These are phyloP conservation scores for Hygrocybe punicea DNA, from an alignment of 768 basidiomycete species.

Conservation along the genomic window DNA sequence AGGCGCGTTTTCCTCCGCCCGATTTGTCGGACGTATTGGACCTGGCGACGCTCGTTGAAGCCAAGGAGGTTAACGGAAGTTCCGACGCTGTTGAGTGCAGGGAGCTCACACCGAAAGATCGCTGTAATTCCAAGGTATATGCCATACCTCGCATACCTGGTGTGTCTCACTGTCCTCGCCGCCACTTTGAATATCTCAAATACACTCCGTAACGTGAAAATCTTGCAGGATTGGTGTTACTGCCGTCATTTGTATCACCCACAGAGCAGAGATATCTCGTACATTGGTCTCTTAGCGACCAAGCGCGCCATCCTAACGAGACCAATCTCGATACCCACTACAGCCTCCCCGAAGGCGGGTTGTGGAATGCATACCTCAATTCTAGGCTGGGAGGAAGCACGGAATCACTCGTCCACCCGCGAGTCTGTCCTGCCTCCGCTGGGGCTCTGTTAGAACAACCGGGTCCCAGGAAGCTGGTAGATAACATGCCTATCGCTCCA, in stretches of 20 bases:
- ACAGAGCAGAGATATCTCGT: slow-evolving; percentile 66
- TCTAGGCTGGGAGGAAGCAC: slow-evolving; percentile 30
- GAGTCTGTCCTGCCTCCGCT: slow-evolving; percentile 6
- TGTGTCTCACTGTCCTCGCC: slow-evolving; percentile 28
- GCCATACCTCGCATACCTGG: slow-evolving; percentile 56
- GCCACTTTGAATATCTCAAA: no score
- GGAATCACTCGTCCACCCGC: slow-evolving; percentile 42
- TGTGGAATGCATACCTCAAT: slow-evolving; percentile 66
- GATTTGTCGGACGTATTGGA: slow-evolving; percentile 70
- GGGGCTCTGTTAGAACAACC: slow-evolving; percentile 22
- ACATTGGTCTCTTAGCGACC: slow-evolving; percentile 67
- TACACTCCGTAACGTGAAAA: slow-evolving; percentile 13
- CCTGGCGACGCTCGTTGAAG: slow-evolving; percentile 47
- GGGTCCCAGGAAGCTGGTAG: slow-evolving; percentile 65
- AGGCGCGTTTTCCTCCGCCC: slow-evolving; percentile 73
- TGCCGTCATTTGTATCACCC: slow-evolving; percentile 69
- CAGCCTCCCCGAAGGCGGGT: slow-evolving; percentile 61
- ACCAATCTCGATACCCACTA: slow-evolving; percentile 92
- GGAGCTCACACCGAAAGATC: slow-evolving; percentile 27
- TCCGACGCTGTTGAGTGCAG: slow-evolving; percentile 35
- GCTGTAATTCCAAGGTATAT: slow-evolving; percentile 37
- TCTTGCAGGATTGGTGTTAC: slow-evolving; percentile 71
- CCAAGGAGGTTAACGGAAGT: slow-evolving; percentile 49
- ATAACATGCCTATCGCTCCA: slow-evolving; percentile 65
- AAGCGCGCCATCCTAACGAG: slow-evolving; percentile 77